Conservation (phyloP, 345 rosid species). For the Linum trigynum region DNA sequence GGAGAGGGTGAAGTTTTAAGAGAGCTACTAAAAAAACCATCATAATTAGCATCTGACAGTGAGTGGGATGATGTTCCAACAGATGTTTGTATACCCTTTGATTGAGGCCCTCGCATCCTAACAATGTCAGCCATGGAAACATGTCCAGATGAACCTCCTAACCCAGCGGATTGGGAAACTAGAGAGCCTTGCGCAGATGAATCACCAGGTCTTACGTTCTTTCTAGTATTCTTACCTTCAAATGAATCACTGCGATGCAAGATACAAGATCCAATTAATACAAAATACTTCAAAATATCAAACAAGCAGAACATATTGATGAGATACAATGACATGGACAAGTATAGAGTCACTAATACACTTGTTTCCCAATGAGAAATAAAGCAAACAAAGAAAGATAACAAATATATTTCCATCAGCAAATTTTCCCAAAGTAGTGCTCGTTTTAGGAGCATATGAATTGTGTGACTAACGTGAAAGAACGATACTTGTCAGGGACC, state of each 20-base stretch:
- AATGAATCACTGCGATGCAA: slow-evolving; percentile 26
- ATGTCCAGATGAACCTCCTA: slow-evolving; percentile 21
- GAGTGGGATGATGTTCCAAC: slow-evolving; percentile 18
- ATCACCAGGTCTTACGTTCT: slow-evolving; percentile 20
- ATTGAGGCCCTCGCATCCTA: slow-evolving; percentile 23
- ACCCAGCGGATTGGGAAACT: slow-evolving; percentile 21
- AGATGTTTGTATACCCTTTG: slow-evolving; percentile 13
- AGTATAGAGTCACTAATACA: neutral
- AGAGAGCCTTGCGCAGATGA: slow-evolving; percentile 17
- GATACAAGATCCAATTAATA: neutral
- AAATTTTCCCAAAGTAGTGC: neutral
- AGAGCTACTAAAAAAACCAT: slow-evolving; percentile 7
- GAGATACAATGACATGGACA: neutral
- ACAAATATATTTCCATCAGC: neutral
- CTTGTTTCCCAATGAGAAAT: too few species aligned
- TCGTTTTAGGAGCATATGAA: neutral
- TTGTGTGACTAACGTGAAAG: neutral
- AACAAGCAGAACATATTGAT: neutral
- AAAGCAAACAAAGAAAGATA: neutral
- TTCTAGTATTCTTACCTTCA: slow-evolving; percentile 25
- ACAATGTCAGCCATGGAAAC: slow-evolving; percentile 37
- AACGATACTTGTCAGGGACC: neutral
- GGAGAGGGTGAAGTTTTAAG: slow-evolving; percentile 14
- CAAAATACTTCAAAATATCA: neutral
- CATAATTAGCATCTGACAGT: slow-evolving; percentile 12